A percentile compares a stretch with the other conserved stretches of the same genome.
These are phyloP conservation scores for Leavenworthia alabamica DNA, from an alignment of 345 rosid genomes.

Conservation along the genomic window DNA sequence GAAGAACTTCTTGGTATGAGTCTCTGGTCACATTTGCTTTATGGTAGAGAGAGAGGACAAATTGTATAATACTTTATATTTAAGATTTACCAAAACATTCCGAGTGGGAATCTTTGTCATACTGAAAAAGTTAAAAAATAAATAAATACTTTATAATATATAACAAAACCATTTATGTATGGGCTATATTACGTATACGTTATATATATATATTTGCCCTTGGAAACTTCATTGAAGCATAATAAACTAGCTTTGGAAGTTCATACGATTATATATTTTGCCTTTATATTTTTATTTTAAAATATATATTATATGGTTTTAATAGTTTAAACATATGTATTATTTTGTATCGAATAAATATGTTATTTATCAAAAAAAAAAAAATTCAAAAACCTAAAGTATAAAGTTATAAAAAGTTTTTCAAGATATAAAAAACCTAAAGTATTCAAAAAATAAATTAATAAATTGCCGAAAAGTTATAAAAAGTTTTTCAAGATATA, in stretches of 20 bases:
- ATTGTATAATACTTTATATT: slow-evolving; percentile 22
- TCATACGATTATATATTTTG: too few species aligned
- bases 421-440: too few species aligned
- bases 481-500: background rate
- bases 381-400: too few species aligned
- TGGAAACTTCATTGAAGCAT: too few species aligned
- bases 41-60: slow-evolving; percentile 34
- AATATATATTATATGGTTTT: background rate
- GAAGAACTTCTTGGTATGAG: slow-evolving; percentile 41
- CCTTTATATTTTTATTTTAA: background rate
- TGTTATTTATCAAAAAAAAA: too few species aligned
- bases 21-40: slow-evolving; percentile 40
- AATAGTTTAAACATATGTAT: background rate
- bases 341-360: background rate
- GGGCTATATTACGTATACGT: background rate
- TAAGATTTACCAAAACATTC: slow-evolving; percentile 27
- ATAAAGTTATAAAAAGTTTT: too few species aligned
- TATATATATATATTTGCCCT: too few species aligned
- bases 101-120: slow-evolving; percentile 46
- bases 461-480: background rate
- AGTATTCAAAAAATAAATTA: too few species aligned
- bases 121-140: too few species aligned
- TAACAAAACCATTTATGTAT: slow-evolving; percentile 4
- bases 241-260: too few species aligned
- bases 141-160: slow-evolving; percentile 15